Evolutionary conservation across 2,329 filamentous ascomycete species (phyloP), one percentile per base, ranked within the genome.

Genomic region (Alternaria alternata): DNA sequence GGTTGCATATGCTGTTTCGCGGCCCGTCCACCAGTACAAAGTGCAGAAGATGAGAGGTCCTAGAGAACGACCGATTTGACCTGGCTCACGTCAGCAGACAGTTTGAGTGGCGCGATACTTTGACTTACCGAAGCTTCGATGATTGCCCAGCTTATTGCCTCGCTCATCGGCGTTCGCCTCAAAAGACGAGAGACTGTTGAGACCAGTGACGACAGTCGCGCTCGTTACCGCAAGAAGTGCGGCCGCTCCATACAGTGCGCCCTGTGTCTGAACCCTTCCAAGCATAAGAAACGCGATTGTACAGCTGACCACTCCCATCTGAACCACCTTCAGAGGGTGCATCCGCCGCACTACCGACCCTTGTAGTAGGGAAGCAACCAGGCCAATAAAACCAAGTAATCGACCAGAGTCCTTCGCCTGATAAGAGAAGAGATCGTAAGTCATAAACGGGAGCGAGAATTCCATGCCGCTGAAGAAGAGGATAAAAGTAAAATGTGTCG

Each of bases 391-490:
- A 6, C 95, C 94, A 2, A 99, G 88, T 2, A 99, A 84, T 11
- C 89, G 88, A 16, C 95, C 95, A 66, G 96, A 96, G 53, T 92
- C 87, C 43, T 88, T 87, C 1, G 93, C 90, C 11, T 85, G 87
- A 75, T 95, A 96, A 8, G 87, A 86, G 78, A 98, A 98, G 44
- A 99, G 87, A 54, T 97, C 94, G 72, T 95, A 96, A 0, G 94
- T 98, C 88, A 99, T 94, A 78, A 99, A 99, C 0, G 95, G 94
- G 3, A 99, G 86, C 1, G 93, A 97, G 79, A 97, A 98, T 77
- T 99, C 95, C 91, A 99, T 94, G 62, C 95, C 95, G 2, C 93
- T 97, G 81, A 99, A 99, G 80, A 97, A 97, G 12, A 99, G 88
- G 61, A 99, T 88, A 79, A 99, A 99, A 47, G 90, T 81, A 73